Percentiles rank a stretch among this genome's conserved stretches.
Conservation (phyloP, 1,284 basidiomycete species). For the Ganoderma sinense region DNA sequence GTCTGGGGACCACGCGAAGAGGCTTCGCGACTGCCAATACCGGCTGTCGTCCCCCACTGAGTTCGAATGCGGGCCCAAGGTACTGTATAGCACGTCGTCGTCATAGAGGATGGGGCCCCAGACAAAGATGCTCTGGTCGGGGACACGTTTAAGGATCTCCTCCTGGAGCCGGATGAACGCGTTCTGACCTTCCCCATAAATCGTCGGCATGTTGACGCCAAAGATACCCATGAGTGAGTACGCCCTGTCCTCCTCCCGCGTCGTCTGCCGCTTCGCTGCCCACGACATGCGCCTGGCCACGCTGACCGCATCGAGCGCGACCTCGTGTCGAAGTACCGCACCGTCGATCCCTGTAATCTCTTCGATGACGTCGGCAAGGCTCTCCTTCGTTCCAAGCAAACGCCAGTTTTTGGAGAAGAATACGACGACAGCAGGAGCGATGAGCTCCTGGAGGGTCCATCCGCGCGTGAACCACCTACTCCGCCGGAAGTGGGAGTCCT, state of each 20-base stretch:
- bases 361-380: conserved; percentile 23
- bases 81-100: conserved; percentile 18
- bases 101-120: conserved; percentile 27
- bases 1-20: conserved; percentile 30
- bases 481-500: conserved; percentile 27
- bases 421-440: conserved; percentile 24
- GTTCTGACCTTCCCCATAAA: conserved; percentile 27
- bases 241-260: conserved; percentile 28
- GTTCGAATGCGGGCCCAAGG: conserved; percentile 12
- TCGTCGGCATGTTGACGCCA: conserved; percentile 29
- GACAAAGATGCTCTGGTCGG: conserved; percentile 29
- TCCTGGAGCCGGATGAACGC: conserved; percentile 29
- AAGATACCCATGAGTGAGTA: conserved; percentile 31
- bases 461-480: conserved; percentile 30
- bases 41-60: conserved; percentile 25
- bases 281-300: conserved; percentile 30
- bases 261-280: conserved; percentile 30
- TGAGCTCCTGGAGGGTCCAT: conserved; percentile 31
- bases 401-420: conserved; percentile 26
- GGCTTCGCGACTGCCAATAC: conserved; percentile 28
- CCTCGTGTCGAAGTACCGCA: conserved; percentile 17
- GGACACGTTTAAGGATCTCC: conserved; percentile 28
- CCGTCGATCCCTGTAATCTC: conserved; percentile 25
- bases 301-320: conserved; percentile 19
- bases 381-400: conserved; percentile 24